Conservation (phyloP, 768 basidiomycete genomes). For the Lactifluus piperatus region DNA sequence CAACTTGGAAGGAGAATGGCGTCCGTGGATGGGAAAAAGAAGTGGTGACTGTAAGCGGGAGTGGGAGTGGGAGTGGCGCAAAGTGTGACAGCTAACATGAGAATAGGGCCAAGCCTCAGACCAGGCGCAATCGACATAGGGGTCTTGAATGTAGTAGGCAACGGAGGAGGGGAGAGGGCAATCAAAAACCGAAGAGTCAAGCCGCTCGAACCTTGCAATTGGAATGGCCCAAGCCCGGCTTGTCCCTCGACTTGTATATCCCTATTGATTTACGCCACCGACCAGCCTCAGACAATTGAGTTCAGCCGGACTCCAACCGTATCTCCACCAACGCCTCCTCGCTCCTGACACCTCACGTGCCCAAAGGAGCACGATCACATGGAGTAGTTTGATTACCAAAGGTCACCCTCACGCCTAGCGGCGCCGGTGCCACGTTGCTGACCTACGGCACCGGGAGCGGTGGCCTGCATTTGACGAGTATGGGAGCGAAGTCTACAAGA, state of each 20-base stretch:
- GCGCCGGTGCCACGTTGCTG: slow-evolving; percentile 34
- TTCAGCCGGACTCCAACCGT: slow-evolving; percentile 25
- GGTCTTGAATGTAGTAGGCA: slow-evolving; percentile 6
- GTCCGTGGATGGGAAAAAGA: slow-evolving; percentile 52
- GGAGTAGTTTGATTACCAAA: slow-evolving; percentile 33
- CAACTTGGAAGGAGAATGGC: slow-evolving; percentile 58
- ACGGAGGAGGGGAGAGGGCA: slow-evolving; percentile 1
- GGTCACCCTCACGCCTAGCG: slow-evolving; percentile 37
- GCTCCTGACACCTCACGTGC: slow-evolving; percentile 38
- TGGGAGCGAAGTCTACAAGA: slow-evolving; percentile 70
- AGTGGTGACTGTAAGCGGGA: slow-evolving; percentile 31
- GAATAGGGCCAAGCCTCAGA: slow-evolving; percentile 14
- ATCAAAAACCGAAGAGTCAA: slow-evolving; percentile 5
- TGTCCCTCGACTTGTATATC: slow-evolving; percentile 24
- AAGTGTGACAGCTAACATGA: slow-evolving; percentile 10
- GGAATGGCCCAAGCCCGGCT: slow-evolving; percentile 10
- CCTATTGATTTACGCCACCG: slow-evolving; percentile 31
- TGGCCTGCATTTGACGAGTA: slow-evolving; percentile 69
- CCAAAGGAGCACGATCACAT: slow-evolving; percentile 23
- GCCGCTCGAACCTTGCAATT: slow-evolving; percentile 1
- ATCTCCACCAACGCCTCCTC: slow-evolving; percentile 34
- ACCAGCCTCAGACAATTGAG: slow-evolving; percentile 32
- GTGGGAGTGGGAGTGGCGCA: slow-evolving; percentile 25
- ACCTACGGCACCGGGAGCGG: slow-evolving; percentile 39
- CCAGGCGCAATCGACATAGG: slow-evolving; percentile 17